Evolutionary conservation across 2,329 filamentous ascomycete genomes (phyloP), one percentile per base, ranked within the genome.

Genomic region (Neurospora crassa): DNA sequence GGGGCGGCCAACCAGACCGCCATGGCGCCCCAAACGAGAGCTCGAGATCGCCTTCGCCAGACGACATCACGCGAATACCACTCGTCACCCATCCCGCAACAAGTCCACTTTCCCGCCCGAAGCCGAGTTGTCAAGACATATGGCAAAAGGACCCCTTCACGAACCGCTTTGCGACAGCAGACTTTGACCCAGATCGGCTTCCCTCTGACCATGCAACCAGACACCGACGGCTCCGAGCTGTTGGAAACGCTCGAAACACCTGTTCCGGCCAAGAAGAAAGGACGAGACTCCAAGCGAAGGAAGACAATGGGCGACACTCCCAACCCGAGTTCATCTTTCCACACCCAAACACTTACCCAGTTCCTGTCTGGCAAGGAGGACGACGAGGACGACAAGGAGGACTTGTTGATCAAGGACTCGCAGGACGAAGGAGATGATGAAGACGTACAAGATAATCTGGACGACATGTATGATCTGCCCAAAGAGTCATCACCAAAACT

Each of bases 331-430:
- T 78, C 77, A 16, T 78, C 76, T 4, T 79, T 78, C 42, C 76
- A 79, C 41, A 80, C 79, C 1, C 79, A 80, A 71, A 80, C 79
- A 4, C 43, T 81, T 63, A 80, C 79, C 1, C 79, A 81, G 72
- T 74, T 80, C 45, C 71, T 78, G n/a, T 75, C 76, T 3, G 53
- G 70, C 7, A 70, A 70, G 45, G 70, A 40, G 2, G 69, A 68
- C 4, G 73, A 63, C n/a, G 71, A 73, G n/a, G 69, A 74, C 29
- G 70, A 72, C 7, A 71, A 72, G 14, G 69, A 40, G 43, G 47
- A 53, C 20, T 42, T 77, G 63, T 45, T 71, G 18, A 74, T 76
- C 12, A 72, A 70, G 40, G 76, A 77, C 42, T 75, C 75, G 1
- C 74, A 79, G 2, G 77, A 76, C 6, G 76, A 79, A 2, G 69